Base-by-base conservation (phyloP, 805 yeast species). In the Maudiozyma barnettii region DNA sequence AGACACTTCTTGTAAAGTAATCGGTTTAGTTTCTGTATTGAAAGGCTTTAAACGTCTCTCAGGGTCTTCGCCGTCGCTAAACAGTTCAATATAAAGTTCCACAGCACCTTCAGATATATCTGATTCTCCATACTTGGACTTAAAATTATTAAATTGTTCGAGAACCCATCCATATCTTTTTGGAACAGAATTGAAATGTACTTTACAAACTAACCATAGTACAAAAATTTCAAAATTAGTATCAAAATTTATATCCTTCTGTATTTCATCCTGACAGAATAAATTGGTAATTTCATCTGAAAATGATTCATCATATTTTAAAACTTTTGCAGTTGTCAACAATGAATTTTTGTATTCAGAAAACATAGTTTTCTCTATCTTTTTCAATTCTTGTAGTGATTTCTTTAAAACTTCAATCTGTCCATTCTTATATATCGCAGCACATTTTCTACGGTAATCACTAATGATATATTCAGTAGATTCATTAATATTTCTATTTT, bases 221-320 rank as follows among this genome's bases (percentile, higher is more conserved):
- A 52, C 81, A 57, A 51, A 76, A 63, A 47, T 74, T 62, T 73
- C 77, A 74, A 47, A 78, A 56, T 44, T 71, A 30, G 75, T 66
- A 16, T 71, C 71, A 40, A 73, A 65, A 2, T 63, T 69, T 3
- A 74, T 59, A 4, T 81, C 63, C 46, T 70, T 71, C 13, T 70
- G 64, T 10, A 7, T 9, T 45, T 18, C 16, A n/a, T 16, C 3
- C 12, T 23, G 16, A 20, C 5, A 22, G 5, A 83, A 83, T 49
- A 79, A 67, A 0, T 72, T 59, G 2, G 71, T 59, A 3, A 76
- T 57, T 35, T 81, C 67, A 0, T 80, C 67, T 26, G 68, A 65
- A 54, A 79, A 73, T n/a, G 56, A 52, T 3, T 59, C 51, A 56
- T 84, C 90, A 40, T 71, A 66, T 54, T 78, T 77, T 52, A 68